These are phyloP conservation scores for Coemansia sp. DNA, from an alignment of 192 early-diverging fungal genomes.

Conservation along the genomic window DNA sequence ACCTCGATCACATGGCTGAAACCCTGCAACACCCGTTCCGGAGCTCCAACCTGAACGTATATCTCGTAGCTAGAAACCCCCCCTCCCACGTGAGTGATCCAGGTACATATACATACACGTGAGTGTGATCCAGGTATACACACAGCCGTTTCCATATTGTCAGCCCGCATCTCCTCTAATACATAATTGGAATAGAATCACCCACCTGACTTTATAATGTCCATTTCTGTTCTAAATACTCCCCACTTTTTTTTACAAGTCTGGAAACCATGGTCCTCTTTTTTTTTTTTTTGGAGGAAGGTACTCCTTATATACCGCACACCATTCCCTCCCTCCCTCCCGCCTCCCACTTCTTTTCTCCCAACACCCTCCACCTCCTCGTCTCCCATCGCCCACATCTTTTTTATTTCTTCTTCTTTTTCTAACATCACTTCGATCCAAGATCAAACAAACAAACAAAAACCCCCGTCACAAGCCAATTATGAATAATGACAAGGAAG, in stretches of 20 bases:
- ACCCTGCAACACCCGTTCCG: constrained; percentile 42
- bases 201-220: background rate
- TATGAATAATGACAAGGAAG: background rate
- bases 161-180: background rate
- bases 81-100: background rate
- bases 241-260: constrained; percentile 5
- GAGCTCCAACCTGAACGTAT: constrained; percentile 21
- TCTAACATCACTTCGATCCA: background rate
- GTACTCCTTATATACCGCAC: too few relatives aligned
- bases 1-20: constrained; percentile 67
- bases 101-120: background rate
- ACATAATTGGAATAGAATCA: too few relatives aligned
- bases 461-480: too few relatives aligned
- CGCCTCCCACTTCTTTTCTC: too few relatives aligned
- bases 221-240: background rate
- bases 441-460: background rate
- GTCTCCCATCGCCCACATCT: too few relatives aligned
- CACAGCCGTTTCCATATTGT: background rate
- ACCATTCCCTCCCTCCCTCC: too few relatives aligned
- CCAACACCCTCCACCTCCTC: too few relatives aligned
- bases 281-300: background rate
- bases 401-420: background rate
- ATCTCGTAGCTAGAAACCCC: constrained; percentile 6
- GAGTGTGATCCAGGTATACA: background rate
- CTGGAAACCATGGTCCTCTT: too few relatives aligned